Evolutionary conservation across 805 yeast genomes (phyloP).

Genomic region (Metschnikowia similis): DNA sequence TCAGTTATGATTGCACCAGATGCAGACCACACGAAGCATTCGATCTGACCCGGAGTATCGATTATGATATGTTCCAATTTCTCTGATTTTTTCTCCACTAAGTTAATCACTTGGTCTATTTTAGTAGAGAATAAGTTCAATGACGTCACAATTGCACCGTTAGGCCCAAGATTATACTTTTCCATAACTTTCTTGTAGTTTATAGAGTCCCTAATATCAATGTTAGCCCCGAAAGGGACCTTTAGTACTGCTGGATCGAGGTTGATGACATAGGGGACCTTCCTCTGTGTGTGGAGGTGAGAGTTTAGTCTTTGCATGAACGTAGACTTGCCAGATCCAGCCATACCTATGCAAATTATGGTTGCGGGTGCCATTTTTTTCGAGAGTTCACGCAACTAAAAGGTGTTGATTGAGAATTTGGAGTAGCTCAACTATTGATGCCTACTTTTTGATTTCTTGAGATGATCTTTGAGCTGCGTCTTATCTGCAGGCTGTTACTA

Average conservation of each 20-base stretch:
- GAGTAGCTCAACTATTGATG: background rate
- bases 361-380: constrained; percentile 22
- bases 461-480: background rate
- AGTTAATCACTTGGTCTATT: constrained; percentile 86
- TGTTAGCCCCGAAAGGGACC: constrained; percentile 91
- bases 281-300: constrained; percentile 67
- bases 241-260: constrained; percentile 94
- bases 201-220: constrained; percentile 93
- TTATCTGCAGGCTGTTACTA: background rate
- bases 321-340: constrained; percentile 90
- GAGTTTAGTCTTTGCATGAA: constrained; percentile 93
- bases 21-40: constrained; percentile 98
- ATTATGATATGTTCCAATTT: constrained; percentile 66
- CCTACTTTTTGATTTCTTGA: background rate
- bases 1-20: constrained; percentile 96
- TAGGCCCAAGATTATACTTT: constrained; percentile 91
- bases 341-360: constrained; percentile 48
- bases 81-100: constrained; percentile 74
- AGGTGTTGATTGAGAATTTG: background rate
- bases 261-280: constrained; percentile 87
- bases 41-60: constrained; percentile 99
- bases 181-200: constrained; percentile 96
- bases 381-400: background rate
- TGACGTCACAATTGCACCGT: constrained; percentile 97
- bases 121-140: constrained; percentile 89